These are phyloP conservation scores for Asterella californica DNA, from an alignment of 225 moss, liverwort and hornwort genomes.

Conservation along the genomic window DNA sequence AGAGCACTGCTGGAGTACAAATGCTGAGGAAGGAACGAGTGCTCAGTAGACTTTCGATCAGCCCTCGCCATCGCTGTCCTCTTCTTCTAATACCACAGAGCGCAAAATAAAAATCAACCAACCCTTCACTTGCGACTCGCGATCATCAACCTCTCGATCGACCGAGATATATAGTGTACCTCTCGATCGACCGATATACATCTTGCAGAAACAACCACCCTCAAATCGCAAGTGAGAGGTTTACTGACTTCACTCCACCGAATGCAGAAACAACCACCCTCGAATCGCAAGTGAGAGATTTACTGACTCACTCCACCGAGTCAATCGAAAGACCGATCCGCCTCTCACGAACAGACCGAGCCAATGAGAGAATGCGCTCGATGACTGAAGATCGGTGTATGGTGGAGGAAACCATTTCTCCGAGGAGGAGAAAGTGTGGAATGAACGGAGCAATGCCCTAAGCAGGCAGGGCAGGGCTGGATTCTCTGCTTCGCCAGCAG, in stretches of 20 bases:
- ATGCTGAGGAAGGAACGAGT: constrained; percentile 41
- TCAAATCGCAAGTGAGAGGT: too few relatives aligned
- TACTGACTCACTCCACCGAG: not conserved
- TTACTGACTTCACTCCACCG: too few relatives aligned
- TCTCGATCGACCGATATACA: too few relatives aligned
- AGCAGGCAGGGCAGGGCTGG: constrained; percentile 4
- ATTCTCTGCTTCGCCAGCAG: constrained; percentile 9
- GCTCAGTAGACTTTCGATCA: constrained; percentile 27
- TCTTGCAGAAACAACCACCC: too few relatives aligned
- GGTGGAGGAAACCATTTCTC: not conserved
- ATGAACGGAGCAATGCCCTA: constrained; percentile 19
- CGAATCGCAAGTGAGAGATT: not conserved
- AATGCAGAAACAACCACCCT: not conserved
- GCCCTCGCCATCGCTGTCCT: constrained; percentile 26
- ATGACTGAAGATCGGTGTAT: not conserved
- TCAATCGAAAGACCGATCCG: constrained; percentile 2
- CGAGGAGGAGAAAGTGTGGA: not conserved
- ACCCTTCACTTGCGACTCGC: not conserved
- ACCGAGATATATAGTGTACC: too few relatives aligned
- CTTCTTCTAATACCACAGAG: constrained; percentile 6
- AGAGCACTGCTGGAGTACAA: constrained; percentile 45
- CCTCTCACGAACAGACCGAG: constrained; percentile 8
- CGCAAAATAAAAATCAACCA: not conserved
- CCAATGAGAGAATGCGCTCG: not conserved
- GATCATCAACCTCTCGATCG: not conserved